Percentiles rank a stretch among this genome's conserved stretches.
Evolutionary conservation across 1,284 basidiomycete genomes (phyloP).

Genomic region (Xerocomus nothofagi): DNA sequence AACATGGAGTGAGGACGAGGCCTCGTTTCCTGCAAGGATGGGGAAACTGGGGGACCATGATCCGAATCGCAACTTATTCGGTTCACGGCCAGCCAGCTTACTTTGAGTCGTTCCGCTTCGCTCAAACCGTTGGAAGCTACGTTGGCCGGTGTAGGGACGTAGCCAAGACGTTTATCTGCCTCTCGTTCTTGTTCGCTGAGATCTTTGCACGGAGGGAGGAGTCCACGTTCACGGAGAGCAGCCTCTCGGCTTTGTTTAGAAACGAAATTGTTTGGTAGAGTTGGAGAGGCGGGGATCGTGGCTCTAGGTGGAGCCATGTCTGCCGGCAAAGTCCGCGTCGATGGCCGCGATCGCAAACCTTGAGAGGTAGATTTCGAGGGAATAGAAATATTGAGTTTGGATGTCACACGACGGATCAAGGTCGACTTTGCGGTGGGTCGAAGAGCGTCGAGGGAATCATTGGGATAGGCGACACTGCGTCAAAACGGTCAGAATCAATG

Average conservation of each 20-base stretch:
- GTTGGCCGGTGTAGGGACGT: conserved; percentile 23
- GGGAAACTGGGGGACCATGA: neutral
- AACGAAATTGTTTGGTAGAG: conserved; percentile 25
- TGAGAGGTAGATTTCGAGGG: conserved; percentile 7
- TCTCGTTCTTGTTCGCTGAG: conserved; percentile 49
- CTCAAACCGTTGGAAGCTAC: conserved; percentile 24
- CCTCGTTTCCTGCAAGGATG: neutral
- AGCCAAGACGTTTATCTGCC: conserved; percentile 41
- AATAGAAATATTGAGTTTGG: conserved; percentile 28
- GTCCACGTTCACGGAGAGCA: conserved; percentile 53
- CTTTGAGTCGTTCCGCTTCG: conserved; percentile 50
- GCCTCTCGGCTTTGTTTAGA: conserved; percentile 42
- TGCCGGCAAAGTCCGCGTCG: conserved; percentile 12
- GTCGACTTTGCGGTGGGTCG: conserved; percentile 12
- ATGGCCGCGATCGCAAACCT: conserved; percentile 12
- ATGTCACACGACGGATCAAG: conserved; percentile 33
- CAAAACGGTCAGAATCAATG: conserved; percentile 11
- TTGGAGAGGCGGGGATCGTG: conserved; percentile 6
- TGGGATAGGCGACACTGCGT: conserved; percentile 3
- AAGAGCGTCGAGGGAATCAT: neutral
- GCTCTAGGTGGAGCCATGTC: conserved; percentile 1
- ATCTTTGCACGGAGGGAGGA: conserved; percentile 48
- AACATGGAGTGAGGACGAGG: neutral
- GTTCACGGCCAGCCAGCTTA: conserved; percentile 48
- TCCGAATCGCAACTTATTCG: conserved; percentile 22